Percentiles rank a stretch among this genome's conserved stretches.
Conservation (phyloP, 2,329 filamentous ascomycete species). For the Exophiala lecanii-corni region DNA sequence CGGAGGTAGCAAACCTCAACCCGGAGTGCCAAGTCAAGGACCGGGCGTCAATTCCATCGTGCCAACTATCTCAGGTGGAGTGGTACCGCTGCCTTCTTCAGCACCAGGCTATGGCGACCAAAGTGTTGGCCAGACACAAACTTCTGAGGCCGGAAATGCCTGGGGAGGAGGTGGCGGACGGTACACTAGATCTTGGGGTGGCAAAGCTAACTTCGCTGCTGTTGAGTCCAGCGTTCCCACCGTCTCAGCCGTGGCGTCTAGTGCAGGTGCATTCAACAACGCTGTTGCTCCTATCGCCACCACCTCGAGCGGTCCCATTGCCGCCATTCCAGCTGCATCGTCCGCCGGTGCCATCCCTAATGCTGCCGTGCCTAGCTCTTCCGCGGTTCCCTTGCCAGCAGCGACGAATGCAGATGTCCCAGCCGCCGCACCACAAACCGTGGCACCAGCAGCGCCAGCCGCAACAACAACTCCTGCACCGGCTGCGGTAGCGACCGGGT, state of each 20-base stretch:
- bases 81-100: neutral
- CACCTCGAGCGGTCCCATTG: neutral
- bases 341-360: neutral
- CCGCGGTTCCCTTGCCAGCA: neutral
- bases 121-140: neutral
- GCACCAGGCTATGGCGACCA: neutral
- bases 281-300: neutral
- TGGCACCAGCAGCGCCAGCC: neutral
- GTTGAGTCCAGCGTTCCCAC: neutral
- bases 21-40: neutral
- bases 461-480: neutral
- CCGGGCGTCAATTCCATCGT: neutral
- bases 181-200: conserved; percentile 8
- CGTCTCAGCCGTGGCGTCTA: neutral
- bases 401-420: neutral
- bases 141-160: neutral
- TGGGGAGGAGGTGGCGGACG: conserved; percentile 2
- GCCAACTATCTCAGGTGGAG: conserved; percentile 1
- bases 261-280: neutral
- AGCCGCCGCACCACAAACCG: neutral
- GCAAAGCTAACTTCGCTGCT: conserved; percentile 8
- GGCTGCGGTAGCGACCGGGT: too few relatives aligned
- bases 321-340: neutral
- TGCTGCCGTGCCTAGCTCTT: neutral
- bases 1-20: neutral